Evolutionary conservation across 1,284 basidiomycete genomes (phyloP), one percentile per base, ranked within the genome.

Genomic region (Ceratobasidium sp.): DNA sequence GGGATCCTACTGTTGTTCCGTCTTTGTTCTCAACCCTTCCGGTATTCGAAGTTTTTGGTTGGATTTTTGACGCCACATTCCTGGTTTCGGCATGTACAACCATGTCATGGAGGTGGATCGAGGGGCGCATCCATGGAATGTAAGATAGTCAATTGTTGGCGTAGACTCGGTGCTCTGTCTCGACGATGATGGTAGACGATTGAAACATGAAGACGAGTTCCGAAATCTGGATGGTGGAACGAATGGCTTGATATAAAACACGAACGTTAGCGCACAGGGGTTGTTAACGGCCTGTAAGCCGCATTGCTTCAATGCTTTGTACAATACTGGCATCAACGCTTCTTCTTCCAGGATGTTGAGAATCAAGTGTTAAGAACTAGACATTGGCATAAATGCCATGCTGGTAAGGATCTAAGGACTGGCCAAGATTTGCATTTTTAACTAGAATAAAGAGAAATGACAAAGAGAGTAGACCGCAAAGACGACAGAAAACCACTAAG

Each of bases 11-110:
- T 60, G 69, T 49, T 17, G 70, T 71, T 35, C 71, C n/a, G 29
- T 67, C 54, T 15, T 78, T 92, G n/a, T 91, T 92, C 75, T 79
- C 85, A 8, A 89, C 87, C 1, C 84, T 92, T 22, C 90, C 90
- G 0, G 82, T 83, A 56, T 92, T 88, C 72, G 85, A 89, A 73
- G 81, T 90, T 25, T 92, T 92, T 73, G 89, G 88, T 10, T 79
- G 84, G 7, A 79, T 91, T 34, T 92, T 92, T 74, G 90, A 92
- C 74, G 85, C 84, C 77, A 81, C 86, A 29, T 91, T 91, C 76
- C 77, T 92, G 32, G 43, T 86, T 1, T 81, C 87, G 22, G 86
- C 87, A 38, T 54, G 40, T 34, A 32, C 35, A 7, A 58, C 65
- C 25, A 68, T 57, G 20, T 34, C 49, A 13, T 56, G 65, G 53